Conservation (phyloP, 169 alveolate genomes). For the Plasmodium yoelii region DNA sequence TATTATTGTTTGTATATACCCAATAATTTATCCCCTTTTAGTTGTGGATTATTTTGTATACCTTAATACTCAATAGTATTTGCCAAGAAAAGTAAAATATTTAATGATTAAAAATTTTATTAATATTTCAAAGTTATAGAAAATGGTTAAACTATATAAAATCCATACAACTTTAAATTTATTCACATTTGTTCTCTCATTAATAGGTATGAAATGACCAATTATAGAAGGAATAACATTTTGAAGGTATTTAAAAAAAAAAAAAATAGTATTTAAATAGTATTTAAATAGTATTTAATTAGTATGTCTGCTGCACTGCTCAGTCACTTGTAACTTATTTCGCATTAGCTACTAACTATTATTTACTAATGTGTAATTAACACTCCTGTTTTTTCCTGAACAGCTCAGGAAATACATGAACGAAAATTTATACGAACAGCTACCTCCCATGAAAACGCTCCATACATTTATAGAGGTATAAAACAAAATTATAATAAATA, state of each 20-base stretch:
- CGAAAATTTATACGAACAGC: slow-evolving; percentile 41
- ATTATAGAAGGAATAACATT: slow-evolving; percentile 71
- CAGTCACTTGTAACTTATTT: no score
- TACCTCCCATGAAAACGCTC: slow-evolving; percentile 60
- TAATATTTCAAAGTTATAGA: not conserved
- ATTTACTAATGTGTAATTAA: not conserved
- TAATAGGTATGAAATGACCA: slow-evolving; percentile 66
- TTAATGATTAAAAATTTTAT: no score
- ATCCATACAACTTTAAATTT: not conserved
- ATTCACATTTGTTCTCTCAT: not conserved
- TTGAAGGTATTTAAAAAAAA: slow-evolving; percentile 29
- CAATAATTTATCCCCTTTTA: not conserved
- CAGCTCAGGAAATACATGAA: slow-evolving; percentile 70
- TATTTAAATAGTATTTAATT: not conserved
- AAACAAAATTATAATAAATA: slow-evolving; percentile 2
- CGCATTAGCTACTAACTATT: not conserved
- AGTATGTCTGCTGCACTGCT: not conserved
- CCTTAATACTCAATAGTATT: slow-evolving; percentile 33
- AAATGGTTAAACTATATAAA: not conserved
- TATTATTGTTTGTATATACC: not conserved
- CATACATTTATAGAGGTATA: slow-evolving; percentile 69
- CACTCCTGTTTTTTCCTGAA: not conserved
- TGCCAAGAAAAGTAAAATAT: slow-evolving; percentile 69
- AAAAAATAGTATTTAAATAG: no score
- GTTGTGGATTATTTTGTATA: slow-evolving; percentile 67